A percentile compares a stretch with the other conserved stretches of the same genome.
phyloP scores from a whole-genome alignment of 768 basidiomycete genomes.

The Sarcodon aspratus region DNA sequence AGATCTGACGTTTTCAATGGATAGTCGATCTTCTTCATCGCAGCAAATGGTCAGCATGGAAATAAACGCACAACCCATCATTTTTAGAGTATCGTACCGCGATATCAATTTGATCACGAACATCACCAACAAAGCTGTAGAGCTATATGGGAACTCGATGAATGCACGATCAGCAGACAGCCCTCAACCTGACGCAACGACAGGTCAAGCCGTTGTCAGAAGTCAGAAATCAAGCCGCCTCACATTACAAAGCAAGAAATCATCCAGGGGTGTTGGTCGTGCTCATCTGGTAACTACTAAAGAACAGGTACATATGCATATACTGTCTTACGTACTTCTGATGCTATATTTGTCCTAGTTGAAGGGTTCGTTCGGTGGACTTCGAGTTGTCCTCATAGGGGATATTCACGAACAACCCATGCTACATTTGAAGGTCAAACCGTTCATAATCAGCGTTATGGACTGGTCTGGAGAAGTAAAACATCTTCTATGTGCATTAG shows the following conservation, averaged over 20 bases:
- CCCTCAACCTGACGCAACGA: neutral
- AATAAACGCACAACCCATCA: constrained; percentile 66
- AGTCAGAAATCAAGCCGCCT: constrained; percentile 3
- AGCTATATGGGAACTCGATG: constrained; percentile 48
- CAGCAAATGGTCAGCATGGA: constrained; percentile 80
- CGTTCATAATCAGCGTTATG: constrained; percentile 71
- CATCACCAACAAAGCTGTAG: constrained; percentile 80
- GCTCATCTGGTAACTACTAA: constrained; percentile 54
- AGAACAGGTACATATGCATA: constrained; percentile 52
- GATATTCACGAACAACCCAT: constrained; percentile 93
- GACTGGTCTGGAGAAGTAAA: constrained; percentile 92
- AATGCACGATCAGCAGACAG: constrained; percentile 8
- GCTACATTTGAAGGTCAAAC: constrained; percentile 78
- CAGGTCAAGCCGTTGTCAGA: neutral
- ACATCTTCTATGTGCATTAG: neutral
- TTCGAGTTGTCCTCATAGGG: constrained; percentile 88
- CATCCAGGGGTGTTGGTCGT: constrained; percentile 14
- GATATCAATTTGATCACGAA: constrained; percentile 84
- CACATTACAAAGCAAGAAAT: constrained; percentile 5
- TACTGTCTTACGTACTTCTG: neutral
- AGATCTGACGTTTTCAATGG: constrained; percentile 78
- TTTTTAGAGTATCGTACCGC: constrained; percentile 91
- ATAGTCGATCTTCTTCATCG: constrained; percentile 60
- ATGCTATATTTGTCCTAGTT: constrained; percentile 33
- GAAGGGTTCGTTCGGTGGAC: constrained; percentile 79